These are phyloP conservation scores for Aphanomyces invadans DNA, from an alignment of 352 stramenopile species.

Conservation along the genomic window DNA sequence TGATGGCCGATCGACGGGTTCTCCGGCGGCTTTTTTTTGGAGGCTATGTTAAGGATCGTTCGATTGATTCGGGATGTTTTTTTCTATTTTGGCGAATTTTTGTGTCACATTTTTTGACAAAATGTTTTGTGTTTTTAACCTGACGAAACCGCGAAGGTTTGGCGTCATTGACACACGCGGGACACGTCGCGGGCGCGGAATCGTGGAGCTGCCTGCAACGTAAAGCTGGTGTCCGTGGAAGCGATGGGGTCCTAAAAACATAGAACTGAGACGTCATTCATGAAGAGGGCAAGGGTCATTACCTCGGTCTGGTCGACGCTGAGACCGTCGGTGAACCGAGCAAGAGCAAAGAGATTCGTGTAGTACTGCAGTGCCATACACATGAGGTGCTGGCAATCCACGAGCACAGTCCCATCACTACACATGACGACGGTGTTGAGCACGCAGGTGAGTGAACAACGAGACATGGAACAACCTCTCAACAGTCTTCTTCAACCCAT, in stretches of 20 bases:
- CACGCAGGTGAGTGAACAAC: neutral
- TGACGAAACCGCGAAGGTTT: no score
- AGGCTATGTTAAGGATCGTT: neutral
- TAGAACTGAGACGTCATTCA: neutral
- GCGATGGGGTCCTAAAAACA: neutral
- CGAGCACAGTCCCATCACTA: conserved; percentile 12
- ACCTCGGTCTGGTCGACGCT: conserved; percentile 11
- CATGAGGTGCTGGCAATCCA: conserved; percentile 20
- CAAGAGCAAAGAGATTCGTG: conserved; percentile 13
- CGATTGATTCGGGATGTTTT: neutral
- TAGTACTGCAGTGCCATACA: conserved; percentile 14
- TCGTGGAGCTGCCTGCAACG: neutral
- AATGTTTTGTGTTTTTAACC: no score
- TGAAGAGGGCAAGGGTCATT: neutral
- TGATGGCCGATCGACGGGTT: no score
- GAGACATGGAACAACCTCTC: conserved; percentile 12
- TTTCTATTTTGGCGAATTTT: neutral
- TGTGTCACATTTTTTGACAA: neutral
- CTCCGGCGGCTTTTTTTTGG: no score
- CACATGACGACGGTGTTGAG: no score
- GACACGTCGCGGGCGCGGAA: neutral
- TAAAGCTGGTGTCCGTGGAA: neutral
- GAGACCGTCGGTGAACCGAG: conserved; percentile 14
- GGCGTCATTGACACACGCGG: neutral
- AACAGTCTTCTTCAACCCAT: neutral